These are phyloP conservation scores for thale cress (Arabidopsis thaliana) DNA, from an alignment of 345 rosid species.

Conservation along the genomic window TAIR10.1 NC_003076.8:17080501-17081000, in stretches of 20 bases:
- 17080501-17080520: neutral
- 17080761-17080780: conserved; percentile 15
- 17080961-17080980: neutral
- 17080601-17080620: conserved; percentile 43
- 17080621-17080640: conserved; percentile 64
- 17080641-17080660: conserved; percentile 46
- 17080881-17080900: conserved; percentile 18
- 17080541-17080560: conserved; percentile 6
- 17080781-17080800: conserved; percentile 33
- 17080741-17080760: neutral
- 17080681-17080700: neutral
- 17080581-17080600: conserved; percentile 36
- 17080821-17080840: conserved; percentile 80
- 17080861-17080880: conserved; percentile 13
- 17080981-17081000: neutral
- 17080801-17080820: conserved; percentile 58
- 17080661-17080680: conserved; percentile 68
- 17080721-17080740: neutral
- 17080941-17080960: neutral
- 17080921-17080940: conserved; percentile 39
- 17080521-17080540: neutral
- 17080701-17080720: neutral
- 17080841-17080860: conserved; percentile 64
- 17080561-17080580: conserved; percentile 38
- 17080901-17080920: conserved; percentile 31